Evolutionary conservation across 768 basidiomycete genomes (phyloP).

Genomic region (Lactarius deliciosus): DNA sequence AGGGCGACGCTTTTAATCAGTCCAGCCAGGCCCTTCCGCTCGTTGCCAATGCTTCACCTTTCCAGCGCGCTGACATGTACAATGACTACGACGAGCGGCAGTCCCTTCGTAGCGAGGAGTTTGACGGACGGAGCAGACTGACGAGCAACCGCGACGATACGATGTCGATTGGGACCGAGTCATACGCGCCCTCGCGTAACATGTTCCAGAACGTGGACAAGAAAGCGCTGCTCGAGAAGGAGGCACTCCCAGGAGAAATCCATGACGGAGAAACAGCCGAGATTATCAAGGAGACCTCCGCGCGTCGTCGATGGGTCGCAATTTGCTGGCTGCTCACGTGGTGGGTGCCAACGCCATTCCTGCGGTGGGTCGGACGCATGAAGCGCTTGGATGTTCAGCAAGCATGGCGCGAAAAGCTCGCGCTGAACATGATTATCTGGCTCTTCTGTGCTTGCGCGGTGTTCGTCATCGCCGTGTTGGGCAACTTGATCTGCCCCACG

Average conservation of each 20-base stretch:
- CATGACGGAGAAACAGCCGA: conserved; percentile 88
- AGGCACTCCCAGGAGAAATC: conserved; percentile 79
- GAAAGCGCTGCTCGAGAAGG: conserved; percentile 72
- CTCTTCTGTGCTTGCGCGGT: conserved; percentile 83
- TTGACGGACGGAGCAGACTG: conserved; percentile 73
- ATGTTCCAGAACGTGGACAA: conserved; percentile 91
- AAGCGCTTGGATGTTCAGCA: conserved; percentile 91
- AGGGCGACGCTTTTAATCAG: conserved; percentile 49
- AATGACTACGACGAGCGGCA: conserved; percentile 77
- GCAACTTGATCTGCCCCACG: conserved; percentile 88
- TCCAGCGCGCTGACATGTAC: conserved; percentile 73
- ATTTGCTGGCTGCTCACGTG: conserved; percentile 89
- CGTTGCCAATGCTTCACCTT: conserved; percentile 77
- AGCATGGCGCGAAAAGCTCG: conserved; percentile 97
- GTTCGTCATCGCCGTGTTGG: conserved; percentile 91
- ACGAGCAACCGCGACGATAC: conserved; percentile 79
- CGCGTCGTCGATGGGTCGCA: conserved; percentile 82
- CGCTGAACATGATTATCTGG: conserved; percentile 96
- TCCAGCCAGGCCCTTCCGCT: conserved; percentile 81
- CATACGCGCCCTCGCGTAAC: conserved; percentile 90
- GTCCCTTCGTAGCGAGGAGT: conserved; percentile 74
- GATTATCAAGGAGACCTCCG: conserved; percentile 77
- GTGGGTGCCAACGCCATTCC: conserved; percentile 77
- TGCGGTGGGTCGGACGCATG: conserved; percentile 82
- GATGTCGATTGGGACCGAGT: conserved; percentile 83